Evolutionary conservation across 768 basidiomycete genomes (phyloP).

Genomic region (Boletus rubropictus): DNA sequence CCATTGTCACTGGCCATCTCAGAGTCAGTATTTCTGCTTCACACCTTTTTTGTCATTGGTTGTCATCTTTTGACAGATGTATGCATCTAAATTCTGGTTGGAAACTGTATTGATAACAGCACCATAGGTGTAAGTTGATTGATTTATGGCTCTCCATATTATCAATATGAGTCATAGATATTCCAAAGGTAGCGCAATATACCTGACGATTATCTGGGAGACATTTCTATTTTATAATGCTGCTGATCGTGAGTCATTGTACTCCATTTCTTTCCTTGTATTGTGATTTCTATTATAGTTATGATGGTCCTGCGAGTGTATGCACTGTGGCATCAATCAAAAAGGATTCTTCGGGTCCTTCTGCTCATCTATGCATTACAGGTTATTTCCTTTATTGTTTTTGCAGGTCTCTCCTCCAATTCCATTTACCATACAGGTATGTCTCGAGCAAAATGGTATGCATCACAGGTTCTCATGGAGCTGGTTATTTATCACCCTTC

Average conservation of each 20-base stretch:
- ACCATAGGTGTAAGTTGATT: neutral
- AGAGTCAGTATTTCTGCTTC: neutral
- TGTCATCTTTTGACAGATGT: neutral
- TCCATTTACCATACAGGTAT: too few relatives aligned
- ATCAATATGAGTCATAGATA: neutral
- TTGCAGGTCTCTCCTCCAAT: too few relatives aligned
- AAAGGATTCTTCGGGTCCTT: too few relatives aligned
- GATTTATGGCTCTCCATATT: neutral
- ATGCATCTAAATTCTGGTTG: neutral
- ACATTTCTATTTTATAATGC: neutral
- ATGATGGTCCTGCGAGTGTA: too few relatives aligned
- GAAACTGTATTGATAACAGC: neutral
- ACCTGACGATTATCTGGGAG: neutral
- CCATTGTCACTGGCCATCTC: neutral
- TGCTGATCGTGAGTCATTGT: neutral
- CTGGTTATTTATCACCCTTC: too few relatives aligned
- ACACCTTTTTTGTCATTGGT: neutral
- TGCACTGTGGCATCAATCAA: too few relatives aligned
- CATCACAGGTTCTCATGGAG: too few relatives aligned
- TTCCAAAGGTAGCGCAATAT: neutral
- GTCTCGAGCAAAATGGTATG: too few relatives aligned
- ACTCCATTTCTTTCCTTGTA: too few relatives aligned
- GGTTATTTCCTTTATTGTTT: too few relatives aligned
- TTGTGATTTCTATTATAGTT: too few relatives aligned
- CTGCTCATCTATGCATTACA: too few relatives aligned